Evolutionary conservation across 2,329 filamentous ascomycete species (phyloP), one percentile per base, ranked within the genome.

Genomic region (Cladorrhinum sp.): DNA sequence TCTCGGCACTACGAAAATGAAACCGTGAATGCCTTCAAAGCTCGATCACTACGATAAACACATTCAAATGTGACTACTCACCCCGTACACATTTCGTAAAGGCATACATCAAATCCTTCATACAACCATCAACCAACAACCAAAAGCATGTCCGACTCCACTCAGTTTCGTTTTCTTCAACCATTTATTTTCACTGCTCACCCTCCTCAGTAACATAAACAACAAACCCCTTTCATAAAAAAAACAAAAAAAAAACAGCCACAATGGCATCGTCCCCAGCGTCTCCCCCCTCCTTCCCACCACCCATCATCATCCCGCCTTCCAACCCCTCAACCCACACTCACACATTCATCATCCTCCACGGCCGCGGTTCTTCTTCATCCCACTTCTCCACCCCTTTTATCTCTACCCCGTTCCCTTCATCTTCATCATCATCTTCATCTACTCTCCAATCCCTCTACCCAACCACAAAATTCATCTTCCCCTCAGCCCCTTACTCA

Each of bases 301-400:
- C 59, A 2, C 49, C 63, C 0, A 46, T 61, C 20, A 51, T 58
- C 51, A 60, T 63, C 39, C 57, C 59, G 0, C 59, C 55, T 3
- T 58, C 63, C 30, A n/a, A 12, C 14, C 4, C 26, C 1, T 28
- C 18, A 2, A 42, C 60, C 0, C 80, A 82, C 65, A 71, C 64
- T n/a, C 70, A 77, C 57, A 81, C 79, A 24, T 65, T 82, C 59
- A 74, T 83, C 61, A 68, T 82, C 57, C 75, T 83, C 4, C 80
- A 83, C 61, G 80, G 80, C 36, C 78, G 79, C 7, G 80, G 80
- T n/a, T 76, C 71, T 42, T 76, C 69, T 55, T 77, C 74, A 1
- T 42, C 67, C 5, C 73, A 72, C 30, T 83, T 82, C 54, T 73
- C 72, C 10, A 64, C 70, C 0, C 70, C 72, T 0, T 67, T 83